phyloP scores from a whole-genome alignment of 306 rosid genomes.

The Cicer bijugum region DNA sequence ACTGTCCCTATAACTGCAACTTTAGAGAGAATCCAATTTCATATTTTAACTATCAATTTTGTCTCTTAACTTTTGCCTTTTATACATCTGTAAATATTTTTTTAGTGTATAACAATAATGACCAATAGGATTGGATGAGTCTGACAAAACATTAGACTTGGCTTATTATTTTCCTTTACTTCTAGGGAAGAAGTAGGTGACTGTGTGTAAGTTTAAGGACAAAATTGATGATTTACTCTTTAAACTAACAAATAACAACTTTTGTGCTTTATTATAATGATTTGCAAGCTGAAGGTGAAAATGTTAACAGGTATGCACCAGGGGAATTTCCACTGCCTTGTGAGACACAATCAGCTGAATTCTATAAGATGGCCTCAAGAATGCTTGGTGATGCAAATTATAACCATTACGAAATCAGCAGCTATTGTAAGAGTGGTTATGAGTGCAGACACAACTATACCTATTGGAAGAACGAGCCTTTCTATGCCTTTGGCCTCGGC shows the following conservation, averaged over 20 bases:
- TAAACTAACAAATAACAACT: not conserved
- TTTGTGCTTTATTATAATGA: constrained; percentile 16
- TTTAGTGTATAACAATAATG: too few species aligned
- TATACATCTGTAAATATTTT: too few species aligned
- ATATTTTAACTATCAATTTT: not conserved
- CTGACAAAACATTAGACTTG: not conserved
- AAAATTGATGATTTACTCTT: constrained; percentile 2
- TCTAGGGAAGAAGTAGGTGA: not conserved
- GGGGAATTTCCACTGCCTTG: constrained; percentile 94
- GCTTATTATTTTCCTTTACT: not conserved
- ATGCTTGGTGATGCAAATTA: constrained; percentile 65
- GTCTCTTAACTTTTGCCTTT: not conserved
- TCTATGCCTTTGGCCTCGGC: constrained; percentile 90
- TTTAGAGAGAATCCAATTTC: too few species aligned
- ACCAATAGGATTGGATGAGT: not conserved
- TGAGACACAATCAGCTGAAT: constrained; percentile 76
- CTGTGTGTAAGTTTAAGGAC: not conserved
- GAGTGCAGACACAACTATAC: constrained; percentile 83
- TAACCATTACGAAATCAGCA: constrained; percentile 89
- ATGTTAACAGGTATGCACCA: constrained; percentile 69
- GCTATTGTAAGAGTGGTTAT: constrained; percentile 80
- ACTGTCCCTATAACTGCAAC: too few species aligned
- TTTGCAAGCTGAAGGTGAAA: constrained; percentile 41
- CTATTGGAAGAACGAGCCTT: constrained; percentile 91
- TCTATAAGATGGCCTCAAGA: constrained; percentile 80